phyloP scores from a whole-genome alignment of 306 rosid species.

The Purshia tridentata region DNA sequence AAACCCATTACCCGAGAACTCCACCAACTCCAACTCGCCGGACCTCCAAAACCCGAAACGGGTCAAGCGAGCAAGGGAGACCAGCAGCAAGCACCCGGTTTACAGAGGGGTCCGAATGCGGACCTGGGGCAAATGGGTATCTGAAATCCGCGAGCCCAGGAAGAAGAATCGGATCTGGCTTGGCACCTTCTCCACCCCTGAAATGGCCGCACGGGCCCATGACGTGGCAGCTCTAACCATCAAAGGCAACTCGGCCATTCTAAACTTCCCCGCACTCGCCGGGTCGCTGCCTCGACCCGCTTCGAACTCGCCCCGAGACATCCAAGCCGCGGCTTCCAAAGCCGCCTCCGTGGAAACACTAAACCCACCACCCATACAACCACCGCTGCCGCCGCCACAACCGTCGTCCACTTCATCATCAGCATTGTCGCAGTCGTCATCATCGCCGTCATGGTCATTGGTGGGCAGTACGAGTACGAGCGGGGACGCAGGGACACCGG shows the following conservation, averaged over 20 bases:
- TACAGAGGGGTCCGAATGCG: conserved; percentile 97
- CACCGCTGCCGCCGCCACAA: conserved; percentile 14
- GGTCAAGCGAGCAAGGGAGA: conserved; percentile 42
- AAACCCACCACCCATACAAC: background rate
- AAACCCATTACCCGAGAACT: background rate
- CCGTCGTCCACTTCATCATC: conserved; percentile 16
- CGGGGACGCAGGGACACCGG: conserved; percentile 41
- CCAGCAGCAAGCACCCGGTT: conserved; percentile 52
- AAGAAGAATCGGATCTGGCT: conserved; percentile 98
- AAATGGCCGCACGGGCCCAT: conserved; percentile 99
- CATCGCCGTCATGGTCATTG: conserved; percentile 12
- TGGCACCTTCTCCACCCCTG: conserved; percentile 83
- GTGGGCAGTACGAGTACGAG: conserved; percentile 2
- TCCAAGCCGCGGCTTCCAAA: conserved; percentile 81
- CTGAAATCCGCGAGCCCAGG: conserved; percentile 93
- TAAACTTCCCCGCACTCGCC: conserved; percentile 85
- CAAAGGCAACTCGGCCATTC: conserved; percentile 82
- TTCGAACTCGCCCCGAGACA: conserved; percentile 74
- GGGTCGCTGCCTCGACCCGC: conserved; percentile 67
- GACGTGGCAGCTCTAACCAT: conserved; percentile 85
- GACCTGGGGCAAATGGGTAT: conserved; percentile 97
- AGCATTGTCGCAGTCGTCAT: conserved; percentile 17
- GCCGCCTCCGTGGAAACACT: conserved; percentile 74
- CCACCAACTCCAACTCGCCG: background rate
- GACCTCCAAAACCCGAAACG: conserved; percentile 34